phyloP scores from a whole-genome alignment of 1,284 basidiomycete genomes.

The Tilletia caries region DNA sequence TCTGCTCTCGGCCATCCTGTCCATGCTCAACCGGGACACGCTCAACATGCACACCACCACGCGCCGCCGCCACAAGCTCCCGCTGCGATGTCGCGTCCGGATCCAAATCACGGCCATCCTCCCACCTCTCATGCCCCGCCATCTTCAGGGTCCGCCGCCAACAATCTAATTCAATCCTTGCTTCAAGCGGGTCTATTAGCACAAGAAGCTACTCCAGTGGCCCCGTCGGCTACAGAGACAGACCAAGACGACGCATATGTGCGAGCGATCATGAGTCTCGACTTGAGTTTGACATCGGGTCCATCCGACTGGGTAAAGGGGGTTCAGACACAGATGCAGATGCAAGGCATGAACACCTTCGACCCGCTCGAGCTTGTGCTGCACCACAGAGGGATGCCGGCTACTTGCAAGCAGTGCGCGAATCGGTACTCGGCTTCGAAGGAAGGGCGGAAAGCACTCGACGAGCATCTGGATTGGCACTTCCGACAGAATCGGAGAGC shows the following conservation, averaged over 20 bases:
- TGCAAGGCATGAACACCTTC: slow-evolving; percentile 67
- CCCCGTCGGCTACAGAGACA: slow-evolving; percentile 55
- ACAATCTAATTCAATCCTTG: slow-evolving; percentile 37
- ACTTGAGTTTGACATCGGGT: slow-evolving; percentile 62
- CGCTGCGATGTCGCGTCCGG: too few relatives aligned
- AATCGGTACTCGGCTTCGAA: slow-evolving; percentile 74
- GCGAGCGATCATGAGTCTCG: slow-evolving; percentile 66
- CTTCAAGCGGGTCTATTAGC: slow-evolving; percentile 48
- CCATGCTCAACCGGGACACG: not conserved
- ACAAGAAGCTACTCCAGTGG: slow-evolving; percentile 24
- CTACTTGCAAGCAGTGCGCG: slow-evolving; percentile 91
- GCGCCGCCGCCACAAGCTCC: too few relatives aligned
- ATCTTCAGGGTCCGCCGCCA: slow-evolving; percentile 1
- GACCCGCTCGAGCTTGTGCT: slow-evolving; percentile 37
- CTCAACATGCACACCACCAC: too few relatives aligned
- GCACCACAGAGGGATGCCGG: slow-evolving; percentile 61
- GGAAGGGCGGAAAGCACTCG: slow-evolving; percentile 71
- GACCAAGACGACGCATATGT: slow-evolving; percentile 63
- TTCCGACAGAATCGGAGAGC: slow-evolving; percentile 89
- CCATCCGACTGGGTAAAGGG: slow-evolving; percentile 7
- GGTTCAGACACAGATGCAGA: slow-evolving; percentile 61
- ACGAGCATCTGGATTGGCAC: slow-evolving; percentile 94
- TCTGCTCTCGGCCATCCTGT: not conserved
- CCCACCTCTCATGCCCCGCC: too few relatives aligned
- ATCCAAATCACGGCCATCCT: too few relatives aligned